phyloP scores from a whole-genome alignment of 2,329 filamentous ascomycete species.

The Colletotrichum abscissum region DNA sequence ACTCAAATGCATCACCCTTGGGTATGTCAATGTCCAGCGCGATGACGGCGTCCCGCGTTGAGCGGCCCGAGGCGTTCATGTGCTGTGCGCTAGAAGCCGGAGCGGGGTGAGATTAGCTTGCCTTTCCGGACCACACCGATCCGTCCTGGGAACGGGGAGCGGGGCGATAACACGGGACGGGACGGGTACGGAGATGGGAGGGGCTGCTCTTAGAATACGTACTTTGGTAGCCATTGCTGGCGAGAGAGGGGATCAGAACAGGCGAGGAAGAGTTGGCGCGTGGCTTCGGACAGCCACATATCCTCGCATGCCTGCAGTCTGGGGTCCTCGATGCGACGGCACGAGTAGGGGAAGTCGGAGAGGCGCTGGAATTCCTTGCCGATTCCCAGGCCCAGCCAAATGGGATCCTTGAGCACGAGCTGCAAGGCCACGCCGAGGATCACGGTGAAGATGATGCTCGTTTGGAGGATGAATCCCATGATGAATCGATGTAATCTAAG shows the following conservation, averaged over 20 bases:
- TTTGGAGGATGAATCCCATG: slow-evolving; percentile 21
- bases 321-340: slow-evolving; percentile 42
- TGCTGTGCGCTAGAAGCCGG: slow-evolving; percentile 7
- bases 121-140: background rate
- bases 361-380: slow-evolving; percentile 41
- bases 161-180: background rate
- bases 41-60: slow-evolving; percentile 45
- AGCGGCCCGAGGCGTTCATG: slow-evolving; percentile 43
- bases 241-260: slow-evolving; percentile 40
- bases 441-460: slow-evolving; percentile 29
- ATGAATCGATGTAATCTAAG: background rate
- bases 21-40: slow-evolving; percentile 47
- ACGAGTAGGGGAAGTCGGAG: slow-evolving; percentile 43
- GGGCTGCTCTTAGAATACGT: background rate
- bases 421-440: slow-evolving; percentile 37
- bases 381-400: slow-evolving; percentile 39
- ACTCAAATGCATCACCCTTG: slow-evolving; percentile 33
- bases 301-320: slow-evolving; percentile 45
- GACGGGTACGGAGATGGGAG: background rate
- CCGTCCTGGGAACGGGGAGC: too few species aligned
- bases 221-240: slow-evolving; percentile 43
- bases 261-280: slow-evolving; percentile 44
- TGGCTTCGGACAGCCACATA: slow-evolving; percentile 45
- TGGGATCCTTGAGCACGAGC: slow-evolving; percentile 35
- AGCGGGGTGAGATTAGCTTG: background rate